phyloP scores from a whole-genome alignment of 371 early-diverging fungal species.

The Syncephalastrum racemosum region DNA sequence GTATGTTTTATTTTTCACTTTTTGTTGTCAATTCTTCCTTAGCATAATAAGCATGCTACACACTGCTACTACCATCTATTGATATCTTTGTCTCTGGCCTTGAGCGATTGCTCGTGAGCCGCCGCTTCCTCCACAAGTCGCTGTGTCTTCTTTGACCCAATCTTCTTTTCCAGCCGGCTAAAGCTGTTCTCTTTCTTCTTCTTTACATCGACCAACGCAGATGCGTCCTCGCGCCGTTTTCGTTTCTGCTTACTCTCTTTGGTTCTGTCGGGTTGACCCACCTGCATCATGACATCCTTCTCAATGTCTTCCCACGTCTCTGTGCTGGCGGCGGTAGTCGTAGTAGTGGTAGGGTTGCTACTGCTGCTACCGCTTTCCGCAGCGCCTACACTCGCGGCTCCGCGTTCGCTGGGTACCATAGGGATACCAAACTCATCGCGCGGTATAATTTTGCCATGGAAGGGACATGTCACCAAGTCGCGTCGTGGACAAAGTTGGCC shows the following conservation, averaged over 20 bases:
- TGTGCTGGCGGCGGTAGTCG: slow-evolving; percentile 14
- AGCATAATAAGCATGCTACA: no score
- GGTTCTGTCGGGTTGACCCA: slow-evolving; percentile 34
- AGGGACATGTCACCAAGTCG: slow-evolving; percentile 71
- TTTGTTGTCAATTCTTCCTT: no score
- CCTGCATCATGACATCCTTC: slow-evolving; percentile 50
- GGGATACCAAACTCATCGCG: slow-evolving; percentile 59
- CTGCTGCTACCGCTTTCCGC: neutral
- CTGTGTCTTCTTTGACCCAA: slow-evolving; percentile 26
- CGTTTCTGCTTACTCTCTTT: slow-evolving; percentile 21
- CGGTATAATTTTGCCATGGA: slow-evolving; percentile 69
- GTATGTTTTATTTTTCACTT: no score
- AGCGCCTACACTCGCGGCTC: neutral
- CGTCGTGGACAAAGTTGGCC: slow-evolving; percentile 70
- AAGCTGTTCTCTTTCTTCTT: slow-evolving; percentile 51
- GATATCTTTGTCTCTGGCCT: slow-evolving; percentile 17
- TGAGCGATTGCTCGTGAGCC: slow-evolving; percentile 37
- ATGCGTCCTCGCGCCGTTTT: slow-evolving; percentile 16
- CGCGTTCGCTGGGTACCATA: slow-evolving; percentile 9
- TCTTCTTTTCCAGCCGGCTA: slow-evolving; percentile 39
- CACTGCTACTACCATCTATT: slow-evolving; percentile 22
- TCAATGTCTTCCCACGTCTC: slow-evolving; percentile 60
- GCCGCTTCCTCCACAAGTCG: slow-evolving; percentile 33
- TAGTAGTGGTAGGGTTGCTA: slow-evolving; percentile 1
- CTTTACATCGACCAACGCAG: slow-evolving; percentile 52